phyloP scores from a whole-genome alignment of 2,329 filamentous ascomycete species.

The Purpureocillium lavendulum region DNA sequence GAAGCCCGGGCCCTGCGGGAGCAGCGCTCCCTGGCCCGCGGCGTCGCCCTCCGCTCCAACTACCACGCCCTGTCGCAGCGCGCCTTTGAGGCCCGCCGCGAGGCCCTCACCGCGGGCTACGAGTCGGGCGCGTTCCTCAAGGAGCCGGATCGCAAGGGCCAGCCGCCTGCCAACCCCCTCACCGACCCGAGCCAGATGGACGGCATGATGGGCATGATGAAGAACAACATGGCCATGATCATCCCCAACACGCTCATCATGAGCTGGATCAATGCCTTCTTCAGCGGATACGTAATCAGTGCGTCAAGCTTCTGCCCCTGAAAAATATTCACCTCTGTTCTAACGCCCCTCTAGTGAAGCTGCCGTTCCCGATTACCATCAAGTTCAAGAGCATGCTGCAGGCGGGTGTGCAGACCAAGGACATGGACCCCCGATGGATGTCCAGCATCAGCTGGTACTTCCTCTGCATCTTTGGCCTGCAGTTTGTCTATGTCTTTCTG shows the following conservation, averaged over 20 bases:
- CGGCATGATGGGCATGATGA: conserved; percentile 99
- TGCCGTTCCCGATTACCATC: conserved; percentile 94
- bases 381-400: conserved; percentile 99
- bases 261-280: conserved; percentile 99
- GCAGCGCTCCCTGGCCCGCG: conserved; percentile 75
- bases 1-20: conserved; percentile 71
- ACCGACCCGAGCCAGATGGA: conserved; percentile 95
- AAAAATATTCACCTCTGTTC: not conserved
- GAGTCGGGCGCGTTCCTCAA: conserved; percentile 85
- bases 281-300: conserved; percentile 97
- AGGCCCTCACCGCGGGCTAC: conserved; percentile 70
- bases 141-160: conserved; percentile 75
- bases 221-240: conserved; percentile 99
- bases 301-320: conserved; percentile 14
- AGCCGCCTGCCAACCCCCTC: conserved; percentile 88
- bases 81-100: conserved; percentile 73
- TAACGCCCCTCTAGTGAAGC: conserved; percentile 59
- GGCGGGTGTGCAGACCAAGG: conserved; percentile 88
- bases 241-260: conserved; percentile 98
- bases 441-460: conserved; percentile 99
- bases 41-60: conserved; percentile 77
- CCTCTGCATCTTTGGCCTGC: conserved; percentile 89
- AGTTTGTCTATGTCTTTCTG: conserved; percentile 95
- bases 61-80: conserved; percentile 68
- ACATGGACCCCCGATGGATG: conserved; percentile 97